Percentiles rank a stretch among this genome's conserved stretches.
Conservation (phyloP, 1,284 basidiomycete genomes). For the Rhodotorula sp. region DNA sequence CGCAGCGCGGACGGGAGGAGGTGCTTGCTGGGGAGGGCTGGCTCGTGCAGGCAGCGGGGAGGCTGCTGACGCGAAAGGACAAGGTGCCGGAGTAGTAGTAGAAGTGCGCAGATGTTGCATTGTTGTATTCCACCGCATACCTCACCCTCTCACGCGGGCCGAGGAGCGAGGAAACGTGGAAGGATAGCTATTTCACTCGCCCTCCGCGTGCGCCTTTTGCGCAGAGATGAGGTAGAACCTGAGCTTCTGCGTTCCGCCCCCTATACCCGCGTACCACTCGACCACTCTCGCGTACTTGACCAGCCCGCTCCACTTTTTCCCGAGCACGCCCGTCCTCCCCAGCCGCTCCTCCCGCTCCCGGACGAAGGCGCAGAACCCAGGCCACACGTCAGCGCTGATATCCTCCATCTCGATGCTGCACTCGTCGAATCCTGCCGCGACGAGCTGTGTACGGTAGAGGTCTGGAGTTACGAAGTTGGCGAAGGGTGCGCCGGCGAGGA, state of each 20-base stretch:
- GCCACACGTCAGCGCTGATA: conserved; percentile 22
- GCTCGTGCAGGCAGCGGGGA: neutral
- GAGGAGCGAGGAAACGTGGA: no score
- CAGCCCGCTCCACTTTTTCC: conserved; percentile 14
- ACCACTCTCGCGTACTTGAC: conserved; percentile 23
- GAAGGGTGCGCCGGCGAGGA: conserved; percentile 18
- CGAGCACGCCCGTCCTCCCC: conserved; percentile 2
- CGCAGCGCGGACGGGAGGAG: neutral
- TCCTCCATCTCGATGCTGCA: conserved; percentile 14
- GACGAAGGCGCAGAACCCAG: conserved; percentile 17
- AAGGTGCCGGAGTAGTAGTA: neutral
- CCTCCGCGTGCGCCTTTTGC: conserved; percentile 4
- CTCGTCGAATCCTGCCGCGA: conserved; percentile 2
- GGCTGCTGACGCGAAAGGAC: no score
- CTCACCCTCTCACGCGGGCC: neutral
- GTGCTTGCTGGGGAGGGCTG: neutral
- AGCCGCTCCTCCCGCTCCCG: neutral
- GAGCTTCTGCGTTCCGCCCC: conserved; percentile 3
- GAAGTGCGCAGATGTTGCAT: neutral
- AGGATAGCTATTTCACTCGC: no score
- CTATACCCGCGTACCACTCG: conserved; percentile 22
- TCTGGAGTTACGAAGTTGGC: conserved; percentile 10
- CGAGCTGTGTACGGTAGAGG: conserved; percentile 1
- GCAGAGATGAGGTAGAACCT: conserved; percentile 23
- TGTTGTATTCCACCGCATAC: neutral